Conservation (phyloP, 2,329 filamentous ascomycete species). For the Karstenula rhodostoma region DNA sequence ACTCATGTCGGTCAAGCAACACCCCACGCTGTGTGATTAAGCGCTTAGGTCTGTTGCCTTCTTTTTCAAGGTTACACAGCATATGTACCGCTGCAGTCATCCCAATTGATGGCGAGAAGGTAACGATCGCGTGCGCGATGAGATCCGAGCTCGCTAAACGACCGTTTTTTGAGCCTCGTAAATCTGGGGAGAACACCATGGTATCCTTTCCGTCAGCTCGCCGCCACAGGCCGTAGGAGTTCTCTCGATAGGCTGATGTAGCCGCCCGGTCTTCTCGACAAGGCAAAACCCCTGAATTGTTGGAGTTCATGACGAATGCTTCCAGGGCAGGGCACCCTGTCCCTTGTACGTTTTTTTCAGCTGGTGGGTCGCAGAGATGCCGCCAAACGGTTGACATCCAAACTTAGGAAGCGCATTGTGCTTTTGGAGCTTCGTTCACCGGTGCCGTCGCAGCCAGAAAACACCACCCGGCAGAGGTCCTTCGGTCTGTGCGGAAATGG, state of each 20-base stretch:
- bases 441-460: constrained; percentile 2
- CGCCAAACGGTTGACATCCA: not conserved
- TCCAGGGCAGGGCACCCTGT: not conserved
- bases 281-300: not conserved
- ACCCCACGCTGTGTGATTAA: not conserved
- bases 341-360: not conserved
- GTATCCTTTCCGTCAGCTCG: not conserved
- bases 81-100: not conserved
- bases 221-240: not conserved
- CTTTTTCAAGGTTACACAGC: not conserved
- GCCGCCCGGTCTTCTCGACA: not conserved
- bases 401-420: constrained; percentile 3
- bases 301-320: not conserved
- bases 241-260: not conserved
- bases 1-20: not conserved
- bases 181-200: not conserved
- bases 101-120: not conserved
- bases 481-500: constrained; percentile 1
- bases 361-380: not conserved
- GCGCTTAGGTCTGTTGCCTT: not conserved
- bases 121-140: not conserved
- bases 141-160: not conserved
- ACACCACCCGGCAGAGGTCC: constrained; percentile 1
- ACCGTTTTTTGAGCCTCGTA: not conserved
- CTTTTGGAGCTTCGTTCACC: not conserved